These are phyloP conservation scores for Fusarium sp. DNA, from an alignment of 2,329 filamentous ascomycete genomes.

Conservation along the genomic window DNA sequence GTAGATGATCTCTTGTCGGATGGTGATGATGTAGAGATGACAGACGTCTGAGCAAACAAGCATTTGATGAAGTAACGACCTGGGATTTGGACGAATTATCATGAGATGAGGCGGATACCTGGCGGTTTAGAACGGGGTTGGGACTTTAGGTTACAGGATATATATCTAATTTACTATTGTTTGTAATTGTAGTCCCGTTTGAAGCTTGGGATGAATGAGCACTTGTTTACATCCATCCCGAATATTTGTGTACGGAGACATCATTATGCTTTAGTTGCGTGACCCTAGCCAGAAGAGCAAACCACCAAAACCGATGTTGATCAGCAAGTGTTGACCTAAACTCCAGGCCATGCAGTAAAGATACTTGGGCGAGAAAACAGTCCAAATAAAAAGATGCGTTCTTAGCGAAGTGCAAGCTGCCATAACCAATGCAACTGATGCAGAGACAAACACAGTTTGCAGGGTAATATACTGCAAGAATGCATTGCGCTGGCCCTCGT, in stretches of 20 bases:
- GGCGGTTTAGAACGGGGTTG: slow-evolving; percentile 7
- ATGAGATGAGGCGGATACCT: slow-evolving; percentile 25
- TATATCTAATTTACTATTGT: slow-evolving; percentile 21
- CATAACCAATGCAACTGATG: slow-evolving; percentile 81
- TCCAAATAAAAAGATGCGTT: slow-evolving; percentile 97
- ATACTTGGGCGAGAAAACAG: slow-evolving; percentile 97
- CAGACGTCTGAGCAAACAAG: slow-evolving; percentile 38
- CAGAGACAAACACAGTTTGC: slow-evolving; percentile 76
- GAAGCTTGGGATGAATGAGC: background rate
- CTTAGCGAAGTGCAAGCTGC: slow-evolving; percentile 83
- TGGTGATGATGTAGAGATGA: slow-evolving; percentile 53
- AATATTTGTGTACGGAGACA: slow-evolving; percentile 9
- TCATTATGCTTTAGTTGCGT: slow-evolving; percentile 20
- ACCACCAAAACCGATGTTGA: slow-evolving; percentile 74
- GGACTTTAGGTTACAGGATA: slow-evolving; percentile 31
- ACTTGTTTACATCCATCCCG: slow-evolving; percentile 1
- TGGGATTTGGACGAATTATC: slow-evolving; percentile 35
- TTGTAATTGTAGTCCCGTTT: slow-evolving; percentile 19
- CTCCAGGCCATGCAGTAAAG: slow-evolving; percentile 92
- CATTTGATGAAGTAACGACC: slow-evolving; percentile 38
- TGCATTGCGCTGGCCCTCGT: slow-evolving; percentile 44
- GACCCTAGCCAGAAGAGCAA: slow-evolving; percentile 65
- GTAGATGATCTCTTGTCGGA: slow-evolving; percentile 56
- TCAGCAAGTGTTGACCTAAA: slow-evolving; percentile 79
- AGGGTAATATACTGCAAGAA: slow-evolving; percentile 67